These are phyloP conservation scores for Leptodontidium sp. DNA, from an alignment of 2,329 filamentous ascomycete species.

Conservation along the genomic window DNA sequence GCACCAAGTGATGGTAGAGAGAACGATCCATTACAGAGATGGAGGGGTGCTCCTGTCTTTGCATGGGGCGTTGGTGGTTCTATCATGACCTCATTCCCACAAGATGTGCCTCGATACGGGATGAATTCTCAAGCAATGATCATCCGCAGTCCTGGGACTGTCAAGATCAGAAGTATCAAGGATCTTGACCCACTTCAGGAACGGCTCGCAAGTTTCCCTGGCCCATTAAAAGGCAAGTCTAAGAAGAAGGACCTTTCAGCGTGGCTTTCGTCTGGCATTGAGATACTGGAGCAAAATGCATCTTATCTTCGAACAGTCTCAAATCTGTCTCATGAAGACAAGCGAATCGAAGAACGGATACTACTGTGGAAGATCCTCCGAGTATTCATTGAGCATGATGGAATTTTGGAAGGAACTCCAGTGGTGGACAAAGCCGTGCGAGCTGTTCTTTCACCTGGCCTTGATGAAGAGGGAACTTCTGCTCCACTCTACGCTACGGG, in stretches of 20 bases:
- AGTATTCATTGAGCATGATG: constrained; percentile 86
- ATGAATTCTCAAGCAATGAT: constrained; percentile 75
- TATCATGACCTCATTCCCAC: constrained; percentile 86
- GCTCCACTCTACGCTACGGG: constrained; percentile 49
- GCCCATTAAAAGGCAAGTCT: constrained; percentile 84
- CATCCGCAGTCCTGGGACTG: constrained; percentile 81
- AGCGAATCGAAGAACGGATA: constrained; percentile 79
- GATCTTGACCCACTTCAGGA: constrained; percentile 77
- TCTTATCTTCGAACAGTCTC: constrained; percentile 53
- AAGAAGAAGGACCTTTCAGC: constrained; percentile 93
- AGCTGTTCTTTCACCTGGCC: constrained; percentile 72
- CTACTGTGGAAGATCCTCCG: constrained; percentile 88
- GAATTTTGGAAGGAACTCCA: constrained; percentile 75
- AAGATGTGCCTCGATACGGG: constrained; percentile 85
- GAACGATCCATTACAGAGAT: constrained; percentile 82
- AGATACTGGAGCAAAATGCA: constrained; percentile 68
- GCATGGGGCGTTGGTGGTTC: constrained; percentile 88
- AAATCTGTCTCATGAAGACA: constrained; percentile 66
- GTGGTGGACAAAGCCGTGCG: constrained; percentile 79
- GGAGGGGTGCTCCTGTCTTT: constrained; percentile 89
- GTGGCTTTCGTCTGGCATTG: constrained; percentile 83
- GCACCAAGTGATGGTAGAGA: constrained; percentile 71
- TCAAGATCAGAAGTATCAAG: constrained; percentile 79
- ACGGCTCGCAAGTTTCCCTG: constrained; percentile 82
- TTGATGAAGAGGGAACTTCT: constrained; percentile 45